Base-by-base conservation (phyloP, 371 early-diverging fungal genomes). In the Rhizopus sp. region DNA sequence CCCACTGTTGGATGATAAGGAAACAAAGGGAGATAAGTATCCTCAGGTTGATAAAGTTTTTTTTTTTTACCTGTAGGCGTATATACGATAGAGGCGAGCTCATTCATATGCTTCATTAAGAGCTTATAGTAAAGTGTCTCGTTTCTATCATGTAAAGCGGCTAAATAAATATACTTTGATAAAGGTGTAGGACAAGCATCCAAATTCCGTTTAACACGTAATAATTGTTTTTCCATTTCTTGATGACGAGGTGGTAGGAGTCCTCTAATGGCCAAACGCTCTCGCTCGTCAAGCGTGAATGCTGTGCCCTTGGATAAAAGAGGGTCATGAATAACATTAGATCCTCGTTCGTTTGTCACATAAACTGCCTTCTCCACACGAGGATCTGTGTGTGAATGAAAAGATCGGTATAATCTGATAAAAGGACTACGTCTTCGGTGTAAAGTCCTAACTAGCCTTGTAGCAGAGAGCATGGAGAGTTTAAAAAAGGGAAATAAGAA, bases 101-200 rank as follows among this genome's bases (percentile, higher is more conserved):
- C 79, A 61, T 80, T 80, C 46, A 85, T 57, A 55, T 87, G 73
- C 45, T 81, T 71, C 57, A 87, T 85, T 50, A 87, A 53, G 15
- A 87, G 62, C 47, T 84, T 84, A 53, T 87, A 87, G 55, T 77
- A 87, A 13, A 87, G 66, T 0, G 87, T 87, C 66, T 87, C 87
- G 50, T 85, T 85, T 55, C 79, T 75, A 57, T 87, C 83, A 59
- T 82, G 78, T 13, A 77, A 54, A 9, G 72, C 71, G 30, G 74
- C 59, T 41, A 82, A 64, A 60, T 80, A 83, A 35, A 82, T 65
- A 49, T 79, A 82, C 63, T 86, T 84, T 35, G 77, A 71, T 17
- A 86, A 70, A 7, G 83, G 82, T 5, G 81, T 75, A 30, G 71
- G 66, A 58, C 78, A 81, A 32, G 75, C 76, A 62, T 84, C 82